These are phyloP conservation scores for Ampelomyces quisqualis DNA, from an alignment of 2,329 filamentous ascomycete species.

Conservation along the genomic window DNA sequence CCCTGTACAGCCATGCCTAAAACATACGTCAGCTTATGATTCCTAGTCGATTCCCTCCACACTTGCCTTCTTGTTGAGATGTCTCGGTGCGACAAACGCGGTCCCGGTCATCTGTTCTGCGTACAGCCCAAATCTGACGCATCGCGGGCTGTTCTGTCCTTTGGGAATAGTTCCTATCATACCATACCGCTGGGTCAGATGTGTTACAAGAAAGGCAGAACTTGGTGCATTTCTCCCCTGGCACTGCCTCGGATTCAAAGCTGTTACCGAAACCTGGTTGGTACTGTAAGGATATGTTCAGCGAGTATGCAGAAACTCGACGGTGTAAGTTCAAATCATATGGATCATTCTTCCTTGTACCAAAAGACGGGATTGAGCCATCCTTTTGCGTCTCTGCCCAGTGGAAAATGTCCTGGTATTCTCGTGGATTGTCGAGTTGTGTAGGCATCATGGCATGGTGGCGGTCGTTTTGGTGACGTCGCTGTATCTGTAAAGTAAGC, in stretches of 20 bases:
- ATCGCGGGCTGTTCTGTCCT: constrained; percentile 48
- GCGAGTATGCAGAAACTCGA: background rate
- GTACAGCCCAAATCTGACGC: constrained; percentile 41
- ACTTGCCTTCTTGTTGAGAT: constrained; percentile 38
- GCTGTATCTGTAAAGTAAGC: too few species aligned
- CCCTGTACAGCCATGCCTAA: constrained; percentile 38
- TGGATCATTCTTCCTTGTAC: constrained; percentile 55
- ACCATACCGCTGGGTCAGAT: constrained; percentile 15
- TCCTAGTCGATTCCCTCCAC: background rate
- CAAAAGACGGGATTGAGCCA: constrained; percentile 57
- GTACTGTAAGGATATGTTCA: constrained; percentile 44
- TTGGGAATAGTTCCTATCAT: constrained; percentile 45
- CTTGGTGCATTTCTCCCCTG: constrained; percentile 29
- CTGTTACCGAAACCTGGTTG: constrained; percentile 59
- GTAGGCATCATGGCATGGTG: constrained; percentile 22
- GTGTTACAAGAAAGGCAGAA: background rate
- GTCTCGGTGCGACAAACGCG: constrained; percentile 40
- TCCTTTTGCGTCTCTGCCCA: constrained; percentile 64
- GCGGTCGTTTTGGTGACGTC: background rate
- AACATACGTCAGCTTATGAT: constrained; percentile 6
- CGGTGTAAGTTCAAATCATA: constrained; percentile 47
- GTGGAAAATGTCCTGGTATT: constrained; percentile 44
- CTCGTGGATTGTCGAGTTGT: constrained; percentile 37
- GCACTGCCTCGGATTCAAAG: constrained; percentile 51
- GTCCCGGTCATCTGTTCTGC: constrained; percentile 43